Base-by-base conservation (phyloP, 2,329 filamentous ascomycete genomes). In the Aspergillus amoenus region DNA sequence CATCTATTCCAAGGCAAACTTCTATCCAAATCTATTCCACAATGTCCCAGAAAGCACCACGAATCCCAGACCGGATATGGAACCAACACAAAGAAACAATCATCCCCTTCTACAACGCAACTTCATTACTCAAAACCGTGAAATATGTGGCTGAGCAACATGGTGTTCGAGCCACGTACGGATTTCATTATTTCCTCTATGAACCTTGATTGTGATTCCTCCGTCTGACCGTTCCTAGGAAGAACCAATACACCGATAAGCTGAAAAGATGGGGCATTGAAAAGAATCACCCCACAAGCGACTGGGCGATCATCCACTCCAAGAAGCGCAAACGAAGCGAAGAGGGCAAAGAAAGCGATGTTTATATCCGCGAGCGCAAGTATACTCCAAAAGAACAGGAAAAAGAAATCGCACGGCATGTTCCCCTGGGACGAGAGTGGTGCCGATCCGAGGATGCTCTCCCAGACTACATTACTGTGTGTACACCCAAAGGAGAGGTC, bases 381-480 rank as follows among this genome's bases (percentile, higher is more conserved):
- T 27, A n/a, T 5, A 40, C 30, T 3, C 1, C 5, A 17, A 5
- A 15, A 40, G n/a, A 46, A 21, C 12, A 40, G 17, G 32, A 54
- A n/a, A 54, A 54, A 24, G 51, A 54, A 17, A 54, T 54, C 18
- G 51, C 51, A 6, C 51, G 51, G 13, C 51, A 54, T 21, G 41
- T 46, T 46, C 42, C 27, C 21, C 44, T 24, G 40, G 39, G 15
- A 17, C 34, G 37, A 41, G 22, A 44, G 4, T 30, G 40, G 21
- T 32, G 15, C 39, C 24, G 11, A 4, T 13, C 50, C 9, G 50
- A 27, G 5, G 13, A 46, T 46, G 21, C 22, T 7, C 44, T 46
- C 24, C 44, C 44, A 6, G 44, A 46, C 17, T 46, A 46, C 17
- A 46, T 46, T n/a, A 30, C 44, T 13, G 44, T 46, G 6, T 46